These are phyloP conservation scores for Trypanosoma mega DNA, from an alignment of 208 protist species.

Conservation along the genomic window DNA sequence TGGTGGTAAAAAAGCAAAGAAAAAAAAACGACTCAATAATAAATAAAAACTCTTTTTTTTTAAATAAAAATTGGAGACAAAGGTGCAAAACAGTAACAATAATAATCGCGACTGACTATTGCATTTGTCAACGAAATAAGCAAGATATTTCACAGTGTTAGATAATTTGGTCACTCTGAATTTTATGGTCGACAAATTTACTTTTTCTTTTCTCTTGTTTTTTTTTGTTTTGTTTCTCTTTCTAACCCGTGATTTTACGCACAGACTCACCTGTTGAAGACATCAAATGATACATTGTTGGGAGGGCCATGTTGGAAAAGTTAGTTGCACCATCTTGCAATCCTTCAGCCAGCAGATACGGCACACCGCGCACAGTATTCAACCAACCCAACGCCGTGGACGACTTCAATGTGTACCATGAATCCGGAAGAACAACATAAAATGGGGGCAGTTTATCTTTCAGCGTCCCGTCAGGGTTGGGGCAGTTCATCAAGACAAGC, in stretches of 20 bases:
- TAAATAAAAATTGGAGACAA: background rate
- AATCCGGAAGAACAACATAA: constrained; percentile 26
- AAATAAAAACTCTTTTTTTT: background rate
- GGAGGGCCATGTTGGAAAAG: background rate
- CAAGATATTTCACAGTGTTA: too few species aligned
- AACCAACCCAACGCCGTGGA: constrained; percentile 9
- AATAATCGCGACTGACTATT: background rate
- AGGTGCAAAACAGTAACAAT: background rate
- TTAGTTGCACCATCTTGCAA: constrained; percentile 3
- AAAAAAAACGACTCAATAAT: background rate
- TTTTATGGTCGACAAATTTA: too few species aligned
- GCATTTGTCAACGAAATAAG: background rate
- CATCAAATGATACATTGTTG: background rate
- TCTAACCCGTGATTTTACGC: background rate
- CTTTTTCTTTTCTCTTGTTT: background rate
- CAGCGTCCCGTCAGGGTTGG: constrained; percentile 7
- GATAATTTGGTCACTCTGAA: too few species aligned
- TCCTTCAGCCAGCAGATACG: constrained; percentile 12
- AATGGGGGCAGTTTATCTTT: constrained; percentile 23
- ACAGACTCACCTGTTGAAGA: background rate
- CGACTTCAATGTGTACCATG: constrained; percentile 9
- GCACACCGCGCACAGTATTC: background rate
- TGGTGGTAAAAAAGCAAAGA: background rate
- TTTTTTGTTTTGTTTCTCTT: background rate
- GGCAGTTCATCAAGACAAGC: background rate